Evolutionary conservation across 441 rosid species (phyloP), one percentile per base, ranked within the genome.

Genomic region (Pelargonium fulgidum): DNA sequence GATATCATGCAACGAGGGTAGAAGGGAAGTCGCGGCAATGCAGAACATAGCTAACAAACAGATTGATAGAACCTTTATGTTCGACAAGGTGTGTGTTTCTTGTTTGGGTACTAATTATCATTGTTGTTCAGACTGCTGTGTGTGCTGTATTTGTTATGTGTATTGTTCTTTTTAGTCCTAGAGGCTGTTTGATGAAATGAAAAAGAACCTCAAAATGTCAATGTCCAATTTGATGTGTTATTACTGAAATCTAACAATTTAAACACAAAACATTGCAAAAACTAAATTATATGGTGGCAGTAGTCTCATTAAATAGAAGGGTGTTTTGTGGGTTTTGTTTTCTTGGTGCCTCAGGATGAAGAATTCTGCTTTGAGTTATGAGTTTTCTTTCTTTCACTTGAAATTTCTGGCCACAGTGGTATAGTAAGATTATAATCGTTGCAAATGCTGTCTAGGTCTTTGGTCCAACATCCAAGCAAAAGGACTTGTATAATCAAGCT

Each of bases 41-140:
- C 99, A 94, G 80, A 89, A 71, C 75, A 92, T 92, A 68, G 97
- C 99, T 73, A 90, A 89, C 76, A 94, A 94, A 83, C 99, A 92
- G 82, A 94, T 92, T 83, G 99, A 94, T 74, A 85, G 91, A 73
- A 87, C 92, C 26, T 94, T 94, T 77, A 77, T 85, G 78, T 94
- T 94, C 79, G 99, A 94, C 82, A 94, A 85, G 97, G 99, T 91
- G 70, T 65, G 64, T 39, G 3, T 48, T 67, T 66, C 19, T n/a
- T 56, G 39, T 26, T 67, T 58, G 29, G 54, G 67, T 65, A 4
- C n/a, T n/a, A 68, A 7, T 68, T 9, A 4, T 2, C 47, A 24
- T 2, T 62, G 16, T 3, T 29, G 24, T 22, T 22, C 24, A 0
- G 24, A 22, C 36, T 29, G 3, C 5, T 29, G 36, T 29, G 36